Base-by-base conservation (phyloP, 2,329 filamentous ascomycete species). In the Coniochaeta sp. region DNA sequence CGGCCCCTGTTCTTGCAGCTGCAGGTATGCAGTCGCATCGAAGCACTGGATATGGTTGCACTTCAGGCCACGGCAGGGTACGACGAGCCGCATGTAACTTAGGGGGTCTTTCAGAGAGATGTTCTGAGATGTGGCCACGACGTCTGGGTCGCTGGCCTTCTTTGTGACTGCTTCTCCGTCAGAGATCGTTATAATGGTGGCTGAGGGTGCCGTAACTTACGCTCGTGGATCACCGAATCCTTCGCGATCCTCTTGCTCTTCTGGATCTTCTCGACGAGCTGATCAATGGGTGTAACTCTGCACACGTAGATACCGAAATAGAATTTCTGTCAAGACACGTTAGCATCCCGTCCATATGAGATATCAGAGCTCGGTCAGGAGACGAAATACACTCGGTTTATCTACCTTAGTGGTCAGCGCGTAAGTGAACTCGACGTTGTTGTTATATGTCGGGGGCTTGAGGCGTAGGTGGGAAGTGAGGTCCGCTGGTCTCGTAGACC, bases 41-140 rank as follows among this genome's bases (percentile, higher is more conserved):
- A 97, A 99, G 65, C 94, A 99, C 64, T 95, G 90, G 24, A 94
- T 88, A 66, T 99, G 94, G 3, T 82, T 86, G 71, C 94, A 99
- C 30, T 84, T 71, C 3, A 83, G 77, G 4, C 89, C 89, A 30
- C 94, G 85, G 59, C 90, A 90, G 0, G 94, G 94, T 14, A 88
- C 76, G 8, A 79, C 77, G 31, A 99, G 86, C 54, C 91, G 81
- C 66, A 91, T 81, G 31, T 90, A 95, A 3, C 91, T 95, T 27
- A 97, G 75, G 0, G 94, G 94, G 63, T 95, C 96, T 67, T 95
- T 96, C 10, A 99, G 73, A 10, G 91, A 96, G 70, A 99, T 81
- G 40, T 94, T 85, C 50, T 86, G 87, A 1, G 92, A 95, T 2
- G 88, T 95, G 1, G 92, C 85, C 52, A 92, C 85, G 51, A 99